Conservation (phyloP, 805 yeast genomes). For the Citeromyces matritensis region DNA sequence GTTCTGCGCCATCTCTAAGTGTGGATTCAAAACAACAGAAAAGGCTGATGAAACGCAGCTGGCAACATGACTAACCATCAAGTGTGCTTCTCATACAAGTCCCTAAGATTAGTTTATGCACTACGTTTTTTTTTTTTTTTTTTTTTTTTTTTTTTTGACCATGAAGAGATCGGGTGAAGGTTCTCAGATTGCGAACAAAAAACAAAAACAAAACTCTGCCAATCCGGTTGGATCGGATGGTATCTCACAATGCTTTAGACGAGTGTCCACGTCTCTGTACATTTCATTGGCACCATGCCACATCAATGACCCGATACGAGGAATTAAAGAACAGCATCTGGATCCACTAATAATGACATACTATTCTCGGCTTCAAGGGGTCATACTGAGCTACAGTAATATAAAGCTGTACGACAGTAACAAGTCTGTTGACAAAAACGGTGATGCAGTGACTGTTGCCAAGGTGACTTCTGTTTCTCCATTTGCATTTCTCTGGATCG, state of each 20-base stretch:
- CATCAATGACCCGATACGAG: constrained; percentile 52
- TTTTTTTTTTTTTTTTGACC: not conserved
- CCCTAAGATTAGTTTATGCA: not conserved
- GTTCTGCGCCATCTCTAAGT: too few relatives aligned
- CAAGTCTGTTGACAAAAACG: constrained; percentile 20
- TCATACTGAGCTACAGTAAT: constrained; percentile 67
- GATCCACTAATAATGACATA: constrained; percentile 84
- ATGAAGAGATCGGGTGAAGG: not conserved
- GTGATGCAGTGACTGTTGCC: constrained; percentile 32
- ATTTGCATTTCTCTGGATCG: constrained; percentile 77
- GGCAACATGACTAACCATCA: not conserved
- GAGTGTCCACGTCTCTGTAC: constrained; percentile 46
- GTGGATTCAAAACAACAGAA: too few relatives aligned
- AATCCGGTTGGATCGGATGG: constrained; percentile 14
- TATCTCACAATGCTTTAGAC: constrained; percentile 55
- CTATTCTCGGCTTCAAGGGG: constrained; percentile 59
- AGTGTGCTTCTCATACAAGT: constrained; percentile 1
- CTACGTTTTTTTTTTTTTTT: not conserved
- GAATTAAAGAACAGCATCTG: constrained; percentile 75
- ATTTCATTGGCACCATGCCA: constrained; percentile 83
- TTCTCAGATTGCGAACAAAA: not conserved
- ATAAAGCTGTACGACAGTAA: constrained; percentile 34
- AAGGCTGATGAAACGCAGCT: too few relatives aligned
- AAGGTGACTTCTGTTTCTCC: constrained; percentile 70
- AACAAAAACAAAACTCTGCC: not conserved